A percentile compares a stretch with the other conserved stretches of the same genome.
These are phyloP conservation scores for Asclepias syriaca DNA, from an alignment of 257 asterid genomes.

Conservation along the genomic window DNA sequence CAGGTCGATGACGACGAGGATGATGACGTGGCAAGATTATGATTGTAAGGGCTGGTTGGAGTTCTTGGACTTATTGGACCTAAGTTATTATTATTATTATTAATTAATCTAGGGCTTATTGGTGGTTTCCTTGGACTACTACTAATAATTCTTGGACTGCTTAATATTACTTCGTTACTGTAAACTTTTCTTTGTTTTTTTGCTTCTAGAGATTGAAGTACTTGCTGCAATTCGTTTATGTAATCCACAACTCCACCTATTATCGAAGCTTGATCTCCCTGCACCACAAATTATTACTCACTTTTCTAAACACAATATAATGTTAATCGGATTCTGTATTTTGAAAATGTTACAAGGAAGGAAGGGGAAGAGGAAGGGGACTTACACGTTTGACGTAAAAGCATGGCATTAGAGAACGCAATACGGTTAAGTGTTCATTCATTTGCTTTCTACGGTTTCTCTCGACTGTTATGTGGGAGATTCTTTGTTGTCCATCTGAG, in stretches of 20 bases:
- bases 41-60: conserved; percentile 67
- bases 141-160: conserved; percentile 66
- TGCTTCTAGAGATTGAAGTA: conserved; percentile 64
- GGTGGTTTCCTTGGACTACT: conserved; percentile 50
- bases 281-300: neutral
- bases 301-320: too few relatives aligned
- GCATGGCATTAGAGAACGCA: conserved; percentile 81
- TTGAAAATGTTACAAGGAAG: too few relatives aligned
- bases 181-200: conserved; percentile 80
- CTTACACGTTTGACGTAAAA: conserved; percentile 74
- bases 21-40: too few relatives aligned
- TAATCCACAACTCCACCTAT: conserved; percentile 88
- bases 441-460: conserved; percentile 82
- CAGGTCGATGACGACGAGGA: neutral
- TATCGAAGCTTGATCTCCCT: conserved; percentile 98
- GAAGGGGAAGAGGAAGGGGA: neutral
- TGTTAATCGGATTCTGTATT: too few relatives aligned
- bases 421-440: conserved; percentile 67
- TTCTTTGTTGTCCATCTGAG: conserved; percentile 32
- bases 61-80: conserved; percentile 76
- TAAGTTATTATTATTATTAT: conserved; percentile 13
- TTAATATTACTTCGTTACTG: conserved; percentile 35
- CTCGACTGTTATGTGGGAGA: conserved; percentile 70
- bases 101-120: conserved; percentile 62
- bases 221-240: conserved; percentile 80